Percentiles rank a stretch among this genome's conserved stretches.
phyloP scores from a whole-genome alignment of 2,329 filamentous ascomycete genomes.

The Cephalotrichum gorgonifer region DNA sequence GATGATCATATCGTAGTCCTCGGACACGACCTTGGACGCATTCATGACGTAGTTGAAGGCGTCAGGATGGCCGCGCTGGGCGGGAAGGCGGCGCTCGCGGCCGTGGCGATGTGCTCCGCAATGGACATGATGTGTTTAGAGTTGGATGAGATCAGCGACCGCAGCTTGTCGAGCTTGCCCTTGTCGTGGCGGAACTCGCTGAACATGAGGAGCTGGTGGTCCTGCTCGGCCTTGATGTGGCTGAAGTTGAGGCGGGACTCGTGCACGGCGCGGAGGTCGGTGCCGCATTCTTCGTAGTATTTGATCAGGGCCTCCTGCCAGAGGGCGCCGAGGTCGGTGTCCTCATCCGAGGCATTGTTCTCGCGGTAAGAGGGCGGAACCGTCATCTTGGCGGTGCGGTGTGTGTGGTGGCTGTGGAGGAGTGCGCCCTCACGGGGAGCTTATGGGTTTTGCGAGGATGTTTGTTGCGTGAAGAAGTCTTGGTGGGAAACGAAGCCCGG shows the following conservation, averaged over 20 bases:
- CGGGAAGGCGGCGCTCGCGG: constrained; percentile 19
- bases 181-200: constrained; percentile 22
- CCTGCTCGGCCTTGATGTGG: constrained; percentile 11
- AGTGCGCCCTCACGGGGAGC: not conserved
- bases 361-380: constrained; percentile 7
- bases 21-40: constrained; percentile 18
- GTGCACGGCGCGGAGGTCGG: constrained; percentile 19
- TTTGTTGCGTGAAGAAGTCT: too few species aligned
- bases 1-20: constrained; percentile 26
- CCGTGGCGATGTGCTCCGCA: constrained; percentile 17
- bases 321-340: constrained; percentile 13
- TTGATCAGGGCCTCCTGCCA: constrained; percentile 21
- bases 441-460: too few species aligned
- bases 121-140: constrained; percentile 18
- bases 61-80: constrained; percentile 21
- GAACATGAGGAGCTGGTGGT: constrained; percentile 19
- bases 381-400: not conserved
- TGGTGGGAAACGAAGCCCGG: too few species aligned
- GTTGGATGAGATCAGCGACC: constrained; percentile 17
- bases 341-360: constrained; percentile 12
- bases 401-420: not conserved
- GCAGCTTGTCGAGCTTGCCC: constrained; percentile 20
- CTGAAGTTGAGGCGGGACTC: constrained; percentile 16
- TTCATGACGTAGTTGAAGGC: constrained; percentile 21
- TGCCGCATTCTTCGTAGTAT: constrained; percentile 21